These are phyloP conservation scores for Articulospora tetracladia DNA, from an alignment of 495 filamentous ascomycete species.

Conservation along the genomic window DNA sequence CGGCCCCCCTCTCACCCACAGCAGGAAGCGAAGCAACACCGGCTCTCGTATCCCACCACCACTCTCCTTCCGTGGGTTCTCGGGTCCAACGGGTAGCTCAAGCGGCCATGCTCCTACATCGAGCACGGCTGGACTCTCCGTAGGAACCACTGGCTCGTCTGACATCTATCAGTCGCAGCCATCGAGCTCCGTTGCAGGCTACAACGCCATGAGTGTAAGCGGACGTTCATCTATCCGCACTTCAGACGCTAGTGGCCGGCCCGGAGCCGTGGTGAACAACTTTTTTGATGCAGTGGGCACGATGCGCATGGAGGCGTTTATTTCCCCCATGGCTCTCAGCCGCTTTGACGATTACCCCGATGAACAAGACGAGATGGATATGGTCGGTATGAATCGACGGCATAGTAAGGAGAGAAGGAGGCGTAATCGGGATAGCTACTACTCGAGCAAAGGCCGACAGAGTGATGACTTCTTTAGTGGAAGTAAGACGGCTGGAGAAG, in stretches of 20 bases:
- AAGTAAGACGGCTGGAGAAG: constrained; percentile 29
- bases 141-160: constrained; percentile 51
- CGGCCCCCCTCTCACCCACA: constrained; percentile 41
- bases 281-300: constrained; percentile 82
- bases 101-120: constrained; percentile 43
- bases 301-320: constrained; percentile 96
- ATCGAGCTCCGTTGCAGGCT: constrained; percentile 26
- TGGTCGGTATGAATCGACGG: constrained; percentile 18
- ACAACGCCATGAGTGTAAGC: constrained; percentile 51
- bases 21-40: constrained; percentile 82
- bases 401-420: constrained; percentile 21
- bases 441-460: constrained; percentile 13
- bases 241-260: constrained; percentile 25
- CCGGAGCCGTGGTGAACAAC: constrained; percentile 40
- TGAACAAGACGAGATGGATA: constrained; percentile 26
- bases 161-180: constrained; percentile 48
- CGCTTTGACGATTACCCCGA: constrained; percentile 23
- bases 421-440: constrained; percentile 18
- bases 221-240: constrained; percentile 35
- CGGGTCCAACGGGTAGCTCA: constrained; percentile 45
- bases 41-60: constrained; percentile 63
- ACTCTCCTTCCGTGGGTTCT: constrained; percentile 70
- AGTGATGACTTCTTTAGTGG: constrained; percentile 32
- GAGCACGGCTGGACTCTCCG: constrained; percentile 47
- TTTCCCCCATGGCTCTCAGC: constrained; percentile 48